Evolutionary conservation across 2,329 filamentous ascomycete genomes (phyloP).

Genomic region (Ophiognomonia clavigignenti-juglandacearum): DNA sequence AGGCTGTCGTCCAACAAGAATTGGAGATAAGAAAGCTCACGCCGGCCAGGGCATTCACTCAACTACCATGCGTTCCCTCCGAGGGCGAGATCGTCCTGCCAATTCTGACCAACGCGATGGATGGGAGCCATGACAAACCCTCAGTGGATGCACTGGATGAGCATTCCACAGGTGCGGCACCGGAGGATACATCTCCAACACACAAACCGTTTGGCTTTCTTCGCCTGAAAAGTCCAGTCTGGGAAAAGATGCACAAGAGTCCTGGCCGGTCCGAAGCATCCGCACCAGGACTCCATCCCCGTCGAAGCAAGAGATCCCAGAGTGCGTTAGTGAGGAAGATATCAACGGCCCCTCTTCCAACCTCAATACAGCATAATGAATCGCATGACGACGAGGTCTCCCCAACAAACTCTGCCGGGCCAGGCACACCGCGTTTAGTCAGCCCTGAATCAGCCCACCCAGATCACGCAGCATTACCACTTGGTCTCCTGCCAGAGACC

Average conservation of each 20-base stretch:
- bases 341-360: background rate
- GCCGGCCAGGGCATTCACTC: background rate
- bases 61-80: too few relatives aligned
- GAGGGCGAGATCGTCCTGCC: too few relatives aligned
- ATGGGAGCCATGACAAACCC: background rate
- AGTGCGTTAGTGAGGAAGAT: background rate
- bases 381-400: background rate
- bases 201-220: background rate
- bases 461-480: background rate
- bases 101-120: background rate
- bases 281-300: background rate
- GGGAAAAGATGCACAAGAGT: background rate
- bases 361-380: background rate
- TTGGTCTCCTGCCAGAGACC: too few relatives aligned
- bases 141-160: background rate
- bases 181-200: background rate
- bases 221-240: conserved; percentile 4
- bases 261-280: background rate
- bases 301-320: conserved; percentile 1
- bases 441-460: background rate
- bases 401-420: background rate
- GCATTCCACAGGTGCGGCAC: background rate
- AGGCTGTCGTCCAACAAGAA: background rate
- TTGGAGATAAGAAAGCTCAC: background rate
- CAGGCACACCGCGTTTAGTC: background rate